Conservation (phyloP, 495 filamentous ascomycete genomes). For the Alectoria sarmentosa region DNA sequence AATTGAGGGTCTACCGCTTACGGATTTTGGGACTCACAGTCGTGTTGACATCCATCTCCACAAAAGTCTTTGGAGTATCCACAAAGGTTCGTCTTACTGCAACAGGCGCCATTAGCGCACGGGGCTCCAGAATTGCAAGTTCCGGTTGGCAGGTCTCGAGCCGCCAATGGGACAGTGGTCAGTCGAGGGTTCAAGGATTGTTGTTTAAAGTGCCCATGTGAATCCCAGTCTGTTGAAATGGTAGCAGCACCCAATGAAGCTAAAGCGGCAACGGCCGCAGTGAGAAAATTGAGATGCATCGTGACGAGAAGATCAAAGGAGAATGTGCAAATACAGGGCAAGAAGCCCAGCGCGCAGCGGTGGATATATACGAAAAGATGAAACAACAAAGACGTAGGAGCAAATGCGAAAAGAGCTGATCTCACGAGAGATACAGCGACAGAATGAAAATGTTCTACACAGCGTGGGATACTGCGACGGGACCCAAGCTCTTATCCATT, state of each 20-base stretch:
- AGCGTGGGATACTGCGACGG: background rate
- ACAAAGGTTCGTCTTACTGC: constrained; percentile 24
- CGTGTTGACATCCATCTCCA: constrained; percentile 30
- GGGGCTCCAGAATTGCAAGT: constrained; percentile 23
- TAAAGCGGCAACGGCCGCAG: background rate
- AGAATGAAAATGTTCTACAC: background rate
- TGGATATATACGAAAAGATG: background rate
- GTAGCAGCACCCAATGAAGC: background rate
- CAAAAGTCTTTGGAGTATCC: constrained; percentile 28
- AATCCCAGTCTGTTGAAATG: background rate
- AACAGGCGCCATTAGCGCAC: constrained; percentile 29
- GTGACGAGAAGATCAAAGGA: background rate
- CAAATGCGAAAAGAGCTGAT: background rate
- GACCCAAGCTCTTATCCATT: background rate
- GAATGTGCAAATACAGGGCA: background rate
- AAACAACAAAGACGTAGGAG: background rate
- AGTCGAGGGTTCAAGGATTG: background rate
- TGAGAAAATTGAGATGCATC: background rate
- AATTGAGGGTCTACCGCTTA: background rate
- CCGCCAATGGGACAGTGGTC: background rate
- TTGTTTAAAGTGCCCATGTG: background rate
- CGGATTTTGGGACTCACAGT: constrained; percentile 25
- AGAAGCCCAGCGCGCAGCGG: background rate
- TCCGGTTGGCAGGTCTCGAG: background rate
- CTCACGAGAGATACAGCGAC: background rate